Evolutionary conservation across 2,329 filamentous ascomycete genomes (phyloP), one percentile per base, ranked within the genome.

Genomic region (Diaporthe destruens): DNA sequence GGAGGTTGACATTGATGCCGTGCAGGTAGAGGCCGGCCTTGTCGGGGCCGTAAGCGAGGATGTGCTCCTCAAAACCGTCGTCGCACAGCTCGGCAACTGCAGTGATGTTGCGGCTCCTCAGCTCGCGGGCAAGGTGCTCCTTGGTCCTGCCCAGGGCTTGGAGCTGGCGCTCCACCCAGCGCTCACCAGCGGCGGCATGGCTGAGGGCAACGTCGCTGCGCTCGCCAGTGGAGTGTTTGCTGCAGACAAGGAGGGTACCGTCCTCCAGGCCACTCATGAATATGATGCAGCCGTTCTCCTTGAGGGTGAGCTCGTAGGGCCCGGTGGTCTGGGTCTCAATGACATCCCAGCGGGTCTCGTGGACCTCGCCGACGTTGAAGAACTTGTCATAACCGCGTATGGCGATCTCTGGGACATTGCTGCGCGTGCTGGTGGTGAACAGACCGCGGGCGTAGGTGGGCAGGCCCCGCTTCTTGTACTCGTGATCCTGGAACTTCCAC

Each of bases 251-350:
- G 12, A 99, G 86, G 1, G 94, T 94, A 47, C 90, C 95, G 78
- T 98, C 95, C 78, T 97, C 94, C 29, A 99, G 86, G 18, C 95
- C 96, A 20, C 95, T 92, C 56, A 99, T 91, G 85, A 99, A 99
- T 77, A 99, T 98, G 82, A 99, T 99, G 82, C 96, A 99, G n/a
- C 96, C 96, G 79, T 99, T 99, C 83, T 99, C 96, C 84, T 99
- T 99, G 68, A 98, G 90, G 72, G 95, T 98, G 71, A 99, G 85
- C 83, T 99, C 96, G 78, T 98, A 99, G 0, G 96, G 96, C 0
- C 94, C 95, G 75, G 90, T 85, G 0, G 96, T 98, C 71, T 93
- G 88, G 36, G 83, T 82, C 79, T 92, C 86, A 74, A 99, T 94
- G 78, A 92, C 93, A 20, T 85, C 82, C 96, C 96, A 99, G 77